Evolutionary conservation across 441 rosid species (phyloP).

Genomic region (Theobroma grandiflorum): DNA sequence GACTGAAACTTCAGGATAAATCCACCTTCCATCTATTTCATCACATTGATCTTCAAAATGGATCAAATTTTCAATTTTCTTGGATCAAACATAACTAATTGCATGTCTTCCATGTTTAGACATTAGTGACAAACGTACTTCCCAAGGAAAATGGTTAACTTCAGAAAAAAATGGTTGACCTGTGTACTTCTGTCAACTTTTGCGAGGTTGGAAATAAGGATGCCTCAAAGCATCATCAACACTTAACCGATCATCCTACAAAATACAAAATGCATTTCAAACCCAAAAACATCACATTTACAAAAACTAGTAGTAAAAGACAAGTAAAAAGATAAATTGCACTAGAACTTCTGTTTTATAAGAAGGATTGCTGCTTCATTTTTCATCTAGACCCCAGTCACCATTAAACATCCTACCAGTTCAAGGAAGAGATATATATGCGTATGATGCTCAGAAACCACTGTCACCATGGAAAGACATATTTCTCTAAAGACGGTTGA

Average conservation of each 20-base stretch:
- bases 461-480: neutral
- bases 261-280: conserved; percentile 23
- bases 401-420: neutral
- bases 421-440: neutral
- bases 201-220: conserved; percentile 77
- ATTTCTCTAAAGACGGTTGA: neutral
- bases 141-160: neutral
- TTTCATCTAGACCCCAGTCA: neutral
- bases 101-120: neutral
- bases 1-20: neutral
- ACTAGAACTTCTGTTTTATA: neutral
- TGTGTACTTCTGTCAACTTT: conserved; percentile 33
- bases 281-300: neutral
- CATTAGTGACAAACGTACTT: neutral
- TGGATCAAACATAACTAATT: neutral
- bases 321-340: neutral
- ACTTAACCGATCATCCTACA: conserved; percentile 83
- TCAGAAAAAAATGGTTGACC: conserved; percentile 11
- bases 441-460: neutral
- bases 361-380: neutral
- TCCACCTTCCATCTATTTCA: conserved; percentile 1
- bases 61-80: neutral
- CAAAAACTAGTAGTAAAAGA: neutral
- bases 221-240: conserved; percentile 86
- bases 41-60: neutral